Base-by-base conservation (phyloP, 2,329 filamentous ascomycete species). In the Talaromyces sp. region DNA sequence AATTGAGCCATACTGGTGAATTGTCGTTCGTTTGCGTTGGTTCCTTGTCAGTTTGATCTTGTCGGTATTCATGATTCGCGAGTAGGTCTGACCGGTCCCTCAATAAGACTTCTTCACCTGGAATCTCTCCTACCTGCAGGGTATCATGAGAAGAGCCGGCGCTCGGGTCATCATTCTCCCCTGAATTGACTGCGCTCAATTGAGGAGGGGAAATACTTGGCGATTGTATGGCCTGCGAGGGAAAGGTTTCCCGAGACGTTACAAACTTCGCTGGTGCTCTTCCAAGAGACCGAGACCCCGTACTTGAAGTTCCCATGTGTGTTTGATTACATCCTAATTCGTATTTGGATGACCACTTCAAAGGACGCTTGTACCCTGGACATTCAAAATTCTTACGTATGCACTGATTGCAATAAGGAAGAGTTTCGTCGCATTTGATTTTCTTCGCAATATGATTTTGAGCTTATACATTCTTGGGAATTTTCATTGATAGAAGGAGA, bases 391-490 rank as follows among this genome's bases (percentile, higher is more conserved):
- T 45, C 19, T 62, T 62, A 31, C 60, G 60, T 31, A 35, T 54
- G 47, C 60, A 62, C 37, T 62, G 60, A 62, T 62, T 62, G 37
- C 60, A 62, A n/a, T 33, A 19, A 48, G 60, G 60, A 22, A 43
- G 24, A 39, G 60, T 62, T 33, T 62, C 60, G 47, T 62, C 60
- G 27, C 60, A 62, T 39, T 62, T 54, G 60, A 62, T 62, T 62
- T 62, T 62, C 60, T 62, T 50, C 19, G 24, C 9, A 22, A 48
- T 48, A 48, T 13, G 47, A 22, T n/a, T n/a, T n/a, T 41, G 39
- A 41, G 39, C 39, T 31, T 31, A 31, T 31, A 6, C 1, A 31
- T 31, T 31, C 27, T 31, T 31, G 27, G 27, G 7, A 31, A 31
- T 31, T 31, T 31, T 7, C 4, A 31, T 31, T 31, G 39, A 41